Evolutionary conservation across 441 rosid species (phyloP).

Genomic region (Bocquillonia castaneifolia): DNA sequence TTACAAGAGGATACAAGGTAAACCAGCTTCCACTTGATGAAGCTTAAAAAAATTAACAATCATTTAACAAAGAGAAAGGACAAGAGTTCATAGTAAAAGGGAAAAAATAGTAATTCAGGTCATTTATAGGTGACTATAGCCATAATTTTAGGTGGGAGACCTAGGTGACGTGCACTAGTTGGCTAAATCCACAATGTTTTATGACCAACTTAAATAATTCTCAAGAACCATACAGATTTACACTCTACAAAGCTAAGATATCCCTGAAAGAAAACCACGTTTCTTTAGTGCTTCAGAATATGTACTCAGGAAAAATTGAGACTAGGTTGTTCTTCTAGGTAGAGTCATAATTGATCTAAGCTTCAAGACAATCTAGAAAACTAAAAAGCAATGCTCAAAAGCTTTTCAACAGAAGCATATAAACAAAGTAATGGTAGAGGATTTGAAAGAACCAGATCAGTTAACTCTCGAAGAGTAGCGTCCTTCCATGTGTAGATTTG

Average conservation of each 20-base stretch:
- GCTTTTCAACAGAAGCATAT: background rate
- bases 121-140: background rate
- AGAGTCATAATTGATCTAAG: background rate
- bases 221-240: background rate
- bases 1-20: background rate
- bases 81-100: background rate
- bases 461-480: constrained; percentile 84
- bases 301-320: background rate
- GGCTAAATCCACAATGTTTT: background rate
- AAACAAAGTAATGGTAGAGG: background rate
- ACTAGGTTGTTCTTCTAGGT: background rate
- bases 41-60: background rate
- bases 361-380: background rate
- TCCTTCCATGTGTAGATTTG: constrained; percentile 98
- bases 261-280: too few species aligned
- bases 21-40: background rate
- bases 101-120: background rate
- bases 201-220: background rate
- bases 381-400: background rate
- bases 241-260: background rate
- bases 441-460: constrained; percentile 62
- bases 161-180: background rate
- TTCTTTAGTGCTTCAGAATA: too few species aligned
- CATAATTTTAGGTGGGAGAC: background rate
- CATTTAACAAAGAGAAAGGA: background rate